phyloP scores from a whole-genome alignment of 2,329 filamentous ascomycete species.

The Colletotrichum phormii region DNA sequence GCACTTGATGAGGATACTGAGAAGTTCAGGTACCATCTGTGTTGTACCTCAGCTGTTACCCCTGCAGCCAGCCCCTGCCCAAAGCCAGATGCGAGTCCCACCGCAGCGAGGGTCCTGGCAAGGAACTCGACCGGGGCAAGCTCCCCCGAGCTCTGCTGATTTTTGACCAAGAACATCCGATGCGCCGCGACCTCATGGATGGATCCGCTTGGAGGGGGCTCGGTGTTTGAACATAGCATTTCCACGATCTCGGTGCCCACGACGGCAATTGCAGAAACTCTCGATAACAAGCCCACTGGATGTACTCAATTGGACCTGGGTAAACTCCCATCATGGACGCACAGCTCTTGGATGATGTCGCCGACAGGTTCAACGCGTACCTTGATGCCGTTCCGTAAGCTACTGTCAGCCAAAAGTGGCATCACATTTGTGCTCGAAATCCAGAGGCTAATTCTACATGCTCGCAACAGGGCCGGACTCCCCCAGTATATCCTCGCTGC shows the following conservation, averaged over 20 bases:
- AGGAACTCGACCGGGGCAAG: constrained; percentile 26
- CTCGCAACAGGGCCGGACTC: constrained; percentile 4
- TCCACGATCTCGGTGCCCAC: background rate
- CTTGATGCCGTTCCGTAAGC: constrained; percentile 29
- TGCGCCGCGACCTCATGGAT: constrained; percentile 1
- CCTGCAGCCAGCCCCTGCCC: constrained; percentile 14
- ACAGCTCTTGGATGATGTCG: constrained; percentile 21
- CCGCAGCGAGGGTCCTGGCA: background rate
- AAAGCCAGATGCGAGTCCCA: background rate
- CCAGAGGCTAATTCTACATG: background rate
- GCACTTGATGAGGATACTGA: background rate
- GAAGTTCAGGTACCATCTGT: constrained; percentile 8
- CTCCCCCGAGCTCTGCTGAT: constrained; percentile 33
- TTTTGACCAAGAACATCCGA: constrained; percentile 29
- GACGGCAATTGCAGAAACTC: background rate
- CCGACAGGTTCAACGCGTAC: constrained; percentile 18
- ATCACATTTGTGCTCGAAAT: background rate
- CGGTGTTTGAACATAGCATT: background rate
- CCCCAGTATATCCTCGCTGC: constrained; percentile 46
- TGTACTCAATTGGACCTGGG: background rate
- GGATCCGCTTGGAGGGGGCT: constrained; percentile 2
- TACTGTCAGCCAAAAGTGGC: constrained; percentile 15
- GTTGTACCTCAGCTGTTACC: background rate
- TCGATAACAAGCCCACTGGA: background rate
- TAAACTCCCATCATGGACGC: constrained; percentile 24